A percentile compares a stretch with the other conserved stretches of the same genome.
phyloP scores from a whole-genome alignment of 306 rosid species.

The Mimosa bimucronata region DNA sequence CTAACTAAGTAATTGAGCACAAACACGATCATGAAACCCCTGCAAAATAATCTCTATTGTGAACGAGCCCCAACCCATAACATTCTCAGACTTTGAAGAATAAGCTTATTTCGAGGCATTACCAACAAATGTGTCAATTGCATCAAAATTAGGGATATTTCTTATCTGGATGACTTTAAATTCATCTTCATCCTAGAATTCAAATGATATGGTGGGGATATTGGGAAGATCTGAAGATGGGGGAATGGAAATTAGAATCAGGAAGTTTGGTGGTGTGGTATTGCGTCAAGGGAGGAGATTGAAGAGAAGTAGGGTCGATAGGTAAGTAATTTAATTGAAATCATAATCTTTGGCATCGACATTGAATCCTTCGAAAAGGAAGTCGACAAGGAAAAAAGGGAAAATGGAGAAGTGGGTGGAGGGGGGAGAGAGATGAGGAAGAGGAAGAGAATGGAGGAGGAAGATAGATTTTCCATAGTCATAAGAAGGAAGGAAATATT shows the following conservation, averaged over 20 bases:
- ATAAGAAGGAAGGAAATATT: too few species aligned
- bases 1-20: slow-evolving; percentile 80
- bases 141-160: slow-evolving; percentile 35
- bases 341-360: slow-evolving; percentile 65
- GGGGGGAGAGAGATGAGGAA: slow-evolving; percentile 24
- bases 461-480: slow-evolving; percentile 31
- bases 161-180: slow-evolving; percentile 76
- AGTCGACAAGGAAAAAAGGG: slow-evolving; percentile 47
- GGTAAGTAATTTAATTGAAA: slow-evolving; percentile 56
- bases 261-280: too few species aligned
- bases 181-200: slow-evolving; percentile 94
- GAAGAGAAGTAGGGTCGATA: slow-evolving; percentile 55
- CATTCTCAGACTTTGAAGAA: neutral
- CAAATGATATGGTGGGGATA: slow-evolving; percentile 56
- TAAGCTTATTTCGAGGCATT: slow-evolving; percentile 36
- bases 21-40: slow-evolving; percentile 66
- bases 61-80: slow-evolving; percentile 42
- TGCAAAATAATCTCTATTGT: slow-evolving; percentile 72
- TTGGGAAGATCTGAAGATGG: slow-evolving; percentile 57
- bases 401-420: slow-evolving; percentile 33
- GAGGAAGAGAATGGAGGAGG: slow-evolving; percentile 7
- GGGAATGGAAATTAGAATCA: too few species aligned
- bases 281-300: slow-evolving; percentile 60
- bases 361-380: slow-evolving; percentile 94
- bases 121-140: slow-evolving; percentile 39